Evolutionary conservation across 1,284 basidiomycete genomes (phyloP).

Genomic region (Trichosporon faecale): DNA sequence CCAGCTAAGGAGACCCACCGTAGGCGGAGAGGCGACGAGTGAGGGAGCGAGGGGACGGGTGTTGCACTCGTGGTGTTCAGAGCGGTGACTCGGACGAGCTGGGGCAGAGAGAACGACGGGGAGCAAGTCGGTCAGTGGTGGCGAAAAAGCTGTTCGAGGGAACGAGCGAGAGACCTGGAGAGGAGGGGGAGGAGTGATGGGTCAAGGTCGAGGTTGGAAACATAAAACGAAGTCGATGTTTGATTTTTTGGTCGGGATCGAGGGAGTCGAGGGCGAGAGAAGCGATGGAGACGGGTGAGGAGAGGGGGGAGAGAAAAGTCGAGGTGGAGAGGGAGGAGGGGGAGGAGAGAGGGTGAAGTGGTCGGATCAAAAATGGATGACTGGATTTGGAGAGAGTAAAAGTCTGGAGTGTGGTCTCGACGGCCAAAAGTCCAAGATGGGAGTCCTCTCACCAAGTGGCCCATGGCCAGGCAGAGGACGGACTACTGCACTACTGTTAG

Average conservation of each 20-base stretch:
- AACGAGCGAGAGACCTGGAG: neutral
- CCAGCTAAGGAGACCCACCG: conserved; percentile 11
- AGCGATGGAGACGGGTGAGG: neutral
- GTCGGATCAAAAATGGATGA: conserved; percentile 3
- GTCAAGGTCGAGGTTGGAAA: conserved; percentile 10
- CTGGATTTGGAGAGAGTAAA: conserved; percentile 9
- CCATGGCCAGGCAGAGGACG: neutral
- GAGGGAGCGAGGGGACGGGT: neutral
- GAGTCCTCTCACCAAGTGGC: neutral
- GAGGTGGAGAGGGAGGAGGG: neutral
- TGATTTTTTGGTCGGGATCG: neutral
- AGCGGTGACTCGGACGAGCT: neutral
- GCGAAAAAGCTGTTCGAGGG: neutral
- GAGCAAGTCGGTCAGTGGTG: neutral
- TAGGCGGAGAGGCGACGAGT: neutral
- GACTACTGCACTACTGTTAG: too few species aligned
- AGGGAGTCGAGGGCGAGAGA: neutral
- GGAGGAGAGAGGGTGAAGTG: neutral
- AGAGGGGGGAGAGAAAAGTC: neutral
- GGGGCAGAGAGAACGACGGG: neutral
- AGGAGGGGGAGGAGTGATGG: neutral
- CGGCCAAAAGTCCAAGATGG: conserved; percentile 9
- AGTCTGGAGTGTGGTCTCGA: neutral
- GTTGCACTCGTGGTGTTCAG: neutral
- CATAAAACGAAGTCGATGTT: neutral